These are phyloP conservation scores for Falciphora oryzae DNA, from an alignment of 2,329 filamentous ascomycete species.

Conservation along the genomic window DNA sequence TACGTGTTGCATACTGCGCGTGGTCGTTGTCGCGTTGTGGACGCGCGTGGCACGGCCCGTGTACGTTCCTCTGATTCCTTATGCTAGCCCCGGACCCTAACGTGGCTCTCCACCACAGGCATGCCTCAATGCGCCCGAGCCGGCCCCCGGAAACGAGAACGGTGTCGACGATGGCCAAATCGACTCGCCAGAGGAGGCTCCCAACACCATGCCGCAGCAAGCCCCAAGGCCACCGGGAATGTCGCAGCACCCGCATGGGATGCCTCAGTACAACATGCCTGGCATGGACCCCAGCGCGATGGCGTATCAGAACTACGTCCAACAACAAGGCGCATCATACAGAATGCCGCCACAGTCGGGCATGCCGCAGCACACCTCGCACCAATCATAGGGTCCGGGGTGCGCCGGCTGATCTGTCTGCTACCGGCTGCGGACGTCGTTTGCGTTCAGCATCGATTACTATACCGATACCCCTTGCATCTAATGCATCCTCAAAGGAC, in stretches of 20 bases:
- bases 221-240: conserved; percentile 50
- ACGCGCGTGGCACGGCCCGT: not conserved
- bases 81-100: not conserved
- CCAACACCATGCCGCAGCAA: conserved; percentile 65
- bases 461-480: conserved; percentile 47
- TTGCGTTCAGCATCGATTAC: conserved; percentile 20
- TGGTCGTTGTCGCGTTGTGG: conserved; percentile 25
- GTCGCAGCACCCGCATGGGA: conserved; percentile 52
- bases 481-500: conserved; percentile 41
- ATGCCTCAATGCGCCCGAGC: conserved; percentile 93
- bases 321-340: conserved; percentile 67
- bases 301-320: conserved; percentile 79
- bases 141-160: conserved; percentile 72
- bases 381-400: conserved; percentile 57
- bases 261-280: conserved; percentile 59
- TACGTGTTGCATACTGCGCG: conserved; percentile 40
- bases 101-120: conserved; percentile 52
- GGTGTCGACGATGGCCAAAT: conserved; percentile 74
- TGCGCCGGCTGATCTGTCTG: conserved; percentile 12
- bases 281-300: conserved; percentile 71
- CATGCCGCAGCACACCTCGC: conserved; percentile 77
- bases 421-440: conserved; percentile 18
- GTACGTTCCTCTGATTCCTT: conserved; percentile 11
- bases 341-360: conserved; percentile 71
- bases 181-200: conserved; percentile 87